Evolutionary conservation across 352 stramenopile species (phyloP).

Genomic region (Pythium oligandrum): DNA sequence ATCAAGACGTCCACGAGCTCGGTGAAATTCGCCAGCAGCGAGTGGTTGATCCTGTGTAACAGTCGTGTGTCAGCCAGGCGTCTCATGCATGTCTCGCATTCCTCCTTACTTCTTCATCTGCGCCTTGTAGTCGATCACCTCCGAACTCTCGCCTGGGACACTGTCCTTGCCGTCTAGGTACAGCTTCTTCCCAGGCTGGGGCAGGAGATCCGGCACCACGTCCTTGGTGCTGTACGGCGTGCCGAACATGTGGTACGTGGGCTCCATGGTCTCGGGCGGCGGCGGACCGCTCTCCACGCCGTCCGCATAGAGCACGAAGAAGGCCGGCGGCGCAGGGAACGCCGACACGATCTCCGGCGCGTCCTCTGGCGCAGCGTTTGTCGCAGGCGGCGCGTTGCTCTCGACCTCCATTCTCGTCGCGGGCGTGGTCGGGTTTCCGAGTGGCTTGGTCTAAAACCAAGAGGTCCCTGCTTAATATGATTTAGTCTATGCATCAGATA

Average conservation of each 20-base stretch:
- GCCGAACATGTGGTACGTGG: conserved; percentile 85
- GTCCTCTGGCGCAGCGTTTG: conserved; percentile 21
- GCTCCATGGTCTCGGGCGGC: conserved; percentile 65
- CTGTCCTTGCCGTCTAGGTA: conserved; percentile 20
- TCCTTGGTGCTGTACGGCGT: conserved; percentile 82
- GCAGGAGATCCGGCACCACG: conserved; percentile 69
- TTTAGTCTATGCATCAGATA: too few species aligned
- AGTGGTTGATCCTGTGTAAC: conserved; percentile 61
- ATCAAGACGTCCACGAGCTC: conserved; percentile 82
- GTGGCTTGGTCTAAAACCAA: too few species aligned
- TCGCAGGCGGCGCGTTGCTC: conserved; percentile 8
- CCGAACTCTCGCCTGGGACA: conserved; percentile 1
- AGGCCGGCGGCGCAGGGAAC: conserved; percentile 74
- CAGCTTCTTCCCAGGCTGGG: conserved; percentile 53
- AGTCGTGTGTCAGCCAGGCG: not conserved
- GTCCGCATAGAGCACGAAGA: conserved; percentile 71
- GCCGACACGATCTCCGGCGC: conserved; percentile 81
- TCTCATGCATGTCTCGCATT: too few species aligned
- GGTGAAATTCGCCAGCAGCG: conserved; percentile 79
- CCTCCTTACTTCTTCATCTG: conserved; percentile 70
- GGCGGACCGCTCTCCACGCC: conserved; percentile 39
- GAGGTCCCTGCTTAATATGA: too few species aligned
- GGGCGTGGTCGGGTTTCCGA: too few species aligned
- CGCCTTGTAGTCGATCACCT: conserved; percentile 56
- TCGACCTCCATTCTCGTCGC: conserved; percentile 5